Base-by-base conservation (phyloP, 148 eudicot genomes). In the Chenopodium formosanum region DNA sequence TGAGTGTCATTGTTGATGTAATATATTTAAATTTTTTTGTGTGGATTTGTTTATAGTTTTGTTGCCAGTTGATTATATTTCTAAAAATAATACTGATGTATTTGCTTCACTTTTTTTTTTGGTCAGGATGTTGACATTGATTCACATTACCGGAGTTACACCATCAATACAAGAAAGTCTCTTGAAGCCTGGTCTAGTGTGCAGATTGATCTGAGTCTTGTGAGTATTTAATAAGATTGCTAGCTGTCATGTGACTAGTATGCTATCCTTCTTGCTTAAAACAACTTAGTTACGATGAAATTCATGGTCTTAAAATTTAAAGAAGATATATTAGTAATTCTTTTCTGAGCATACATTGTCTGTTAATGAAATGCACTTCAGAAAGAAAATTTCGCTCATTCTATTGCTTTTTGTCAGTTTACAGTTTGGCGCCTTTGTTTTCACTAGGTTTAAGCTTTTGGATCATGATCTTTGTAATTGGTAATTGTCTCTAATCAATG, bases 171-270 rank as follows among this genome's bases (percentile, higher is more conserved):
- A 69, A 91, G 97, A 82, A 88, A 86, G 80, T 92, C 97, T 80
- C 98, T 96, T 75, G 98, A 94, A 78, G 95, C 99, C 65, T 96
- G 99, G 99, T 92, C 97, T 85, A 89, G 90, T 75, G 79, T 86
- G 53, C 88, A 88, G 84, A 91, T 91, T 82, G 98, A 96, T 84
- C 83, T 94, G 86, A 94, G 94, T 81, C 98, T 96, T 81, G 99
- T 95, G 90, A 82, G 99, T 90, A 84, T 75, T 53, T 13, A 13
- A 53, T 56, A 56, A 56, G 62, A 56, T 56, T 19, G 13, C 62
- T 56, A 16, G 22, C 20, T 56, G 6, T 19, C 22, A 16, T 56
- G 22, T 56, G 22, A 14, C 62, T 56, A 4, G 16, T 56, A 4
- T 56, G 62, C 62, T 14, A 11, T 50, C 53, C 53, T 50, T 13